phyloP scores from a whole-genome alignment of 371 early-diverging fungal genomes.

The Zopfochytrium polystomum region DNA sequence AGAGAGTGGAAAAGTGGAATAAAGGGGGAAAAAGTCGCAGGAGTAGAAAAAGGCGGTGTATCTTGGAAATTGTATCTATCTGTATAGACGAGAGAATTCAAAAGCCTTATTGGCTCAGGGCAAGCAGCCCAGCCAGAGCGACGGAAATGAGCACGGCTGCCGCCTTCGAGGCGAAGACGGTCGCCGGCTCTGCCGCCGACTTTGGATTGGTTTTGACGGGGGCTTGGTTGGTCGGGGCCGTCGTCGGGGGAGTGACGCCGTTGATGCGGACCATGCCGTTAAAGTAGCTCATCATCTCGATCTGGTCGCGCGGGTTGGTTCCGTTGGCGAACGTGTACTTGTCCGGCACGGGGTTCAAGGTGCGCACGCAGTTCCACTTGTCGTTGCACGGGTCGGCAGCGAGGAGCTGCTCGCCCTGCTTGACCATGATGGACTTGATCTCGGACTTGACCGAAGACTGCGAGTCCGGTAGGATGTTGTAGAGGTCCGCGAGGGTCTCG shows the following conservation, averaged over 20 bases:
- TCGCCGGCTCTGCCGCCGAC: too few relatives aligned
- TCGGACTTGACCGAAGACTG: conserved; percentile 17
- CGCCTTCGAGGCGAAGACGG: neutral
- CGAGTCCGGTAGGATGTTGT: conserved; percentile 10
- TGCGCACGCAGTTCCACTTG: conserved; percentile 21
- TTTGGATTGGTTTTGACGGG: too few relatives aligned
- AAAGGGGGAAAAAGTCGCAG: too few relatives aligned
- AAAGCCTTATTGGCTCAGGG: too few relatives aligned
- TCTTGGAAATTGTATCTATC: too few relatives aligned
- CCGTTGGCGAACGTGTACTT: conserved; percentile 23
- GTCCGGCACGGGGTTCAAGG: conserved; percentile 7
- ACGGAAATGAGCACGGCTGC: neutral
- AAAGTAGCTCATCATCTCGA: conserved; percentile 12
- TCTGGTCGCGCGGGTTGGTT: conserved; percentile 27
- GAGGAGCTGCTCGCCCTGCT: conserved; percentile 7
- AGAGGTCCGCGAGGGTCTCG: conserved; percentile 26
- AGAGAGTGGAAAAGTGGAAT: too few relatives aligned
- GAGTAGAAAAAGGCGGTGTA: too few relatives aligned
- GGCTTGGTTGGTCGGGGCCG: neutral
- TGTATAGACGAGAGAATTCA: too few relatives aligned
- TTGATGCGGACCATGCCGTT: conserved; percentile 12
- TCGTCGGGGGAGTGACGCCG: neutral
- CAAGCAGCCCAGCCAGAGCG: neutral
- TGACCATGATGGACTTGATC: conserved; percentile 26
- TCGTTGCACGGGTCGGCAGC: conserved; percentile 7